Base-by-base conservation (phyloP, 768 basidiomycete species). In the Tylopilus vinaceipallidus region DNA sequence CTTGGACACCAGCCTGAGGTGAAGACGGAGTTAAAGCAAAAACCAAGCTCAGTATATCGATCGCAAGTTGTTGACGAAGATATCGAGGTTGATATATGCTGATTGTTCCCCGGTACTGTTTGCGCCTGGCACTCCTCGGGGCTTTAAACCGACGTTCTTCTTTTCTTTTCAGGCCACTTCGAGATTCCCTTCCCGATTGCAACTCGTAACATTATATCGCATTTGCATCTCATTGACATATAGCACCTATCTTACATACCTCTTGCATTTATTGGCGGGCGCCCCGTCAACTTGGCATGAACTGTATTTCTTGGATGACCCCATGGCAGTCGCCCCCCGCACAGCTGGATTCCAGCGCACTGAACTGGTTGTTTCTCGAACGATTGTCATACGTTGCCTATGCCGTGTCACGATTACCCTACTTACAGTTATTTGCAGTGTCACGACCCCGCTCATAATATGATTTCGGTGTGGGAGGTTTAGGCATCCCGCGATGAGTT, bases 71-170 rank as follows among this genome's bases (percentile, higher is more conserved):
- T 47, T 27, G 62, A 67, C 22, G 64, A 66, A 57, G 64, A 66
- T 47, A 57, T 66, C 24, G 64, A 66, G 43, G 48, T 67, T 30
- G 64, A 66, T 14, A 52, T 66, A 11, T 66, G 64, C 45, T 66
- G 49, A 63, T 33, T 14, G 8, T 29, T 26, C 35, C 45, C 20
- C 8, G 16, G 40, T 38, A 26, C n/a, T 26, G 8, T 51, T 42
- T 19, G 16, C 20, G 20, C 39, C 33, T 37, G 38, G 23, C 33
- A 42, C 50, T 34, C 14, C 26, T 16, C 16, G 13, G 26, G 23
- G 24, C 13, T 42, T 48, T 44, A 34, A 44, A 23, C 26, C 35
- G 2, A 29, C 22, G n/a, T 24, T 26, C 16, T 30, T 43, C n/a
- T 36, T 46, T 52, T 54, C 35, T 37, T 45, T 43, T 49, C 47